Percentiles rank a stretch among this genome's conserved stretches.
phyloP scores from a whole-genome alignment of 208 protist genomes.

The Porcisia deanei region DNA sequence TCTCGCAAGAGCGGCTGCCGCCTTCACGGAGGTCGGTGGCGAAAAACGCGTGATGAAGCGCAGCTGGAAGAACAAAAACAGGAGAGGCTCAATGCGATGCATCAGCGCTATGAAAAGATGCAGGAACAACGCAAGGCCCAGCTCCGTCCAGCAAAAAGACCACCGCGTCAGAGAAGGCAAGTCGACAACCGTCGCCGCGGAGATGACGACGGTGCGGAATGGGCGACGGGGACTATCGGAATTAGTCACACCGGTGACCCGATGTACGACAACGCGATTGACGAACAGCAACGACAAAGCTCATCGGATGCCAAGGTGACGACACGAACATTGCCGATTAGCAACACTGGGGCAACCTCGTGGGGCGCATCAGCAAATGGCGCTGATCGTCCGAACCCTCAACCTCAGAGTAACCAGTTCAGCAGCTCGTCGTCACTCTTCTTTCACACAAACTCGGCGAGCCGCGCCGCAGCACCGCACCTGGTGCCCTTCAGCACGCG shows the following conservation, averaged over 20 bases:
- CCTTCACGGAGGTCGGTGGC: slow-evolving; percentile 65
- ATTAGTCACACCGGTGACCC: slow-evolving; percentile 32
- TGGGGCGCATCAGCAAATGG: background rate
- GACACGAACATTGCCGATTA: background rate
- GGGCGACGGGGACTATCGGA: slow-evolving; percentile 18
- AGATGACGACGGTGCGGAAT: slow-evolving; percentile 13
- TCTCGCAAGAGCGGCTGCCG: slow-evolving; percentile 63
- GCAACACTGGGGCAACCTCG: background rate
- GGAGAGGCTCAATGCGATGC: slow-evolving; percentile 10
- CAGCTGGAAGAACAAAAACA: slow-evolving; percentile 16
- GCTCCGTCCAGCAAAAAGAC: background rate
- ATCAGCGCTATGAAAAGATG: slow-evolving; percentile 15
- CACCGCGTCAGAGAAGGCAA: background rate
- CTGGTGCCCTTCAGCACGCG: slow-evolving; percentile 35
- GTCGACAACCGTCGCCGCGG: slow-evolving; percentile 2
- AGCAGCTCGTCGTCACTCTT: slow-evolving; percentile 5
- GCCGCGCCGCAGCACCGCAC: background rate
- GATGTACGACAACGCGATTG: slow-evolving; percentile 34
- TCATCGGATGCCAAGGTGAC: background rate
- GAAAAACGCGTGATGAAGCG: slow-evolving; percentile 33
- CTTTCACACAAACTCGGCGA: slow-evolving; percentile 14
- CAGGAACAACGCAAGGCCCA: slow-evolving; percentile 11
- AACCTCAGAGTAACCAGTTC: background rate
- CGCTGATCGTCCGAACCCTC: background rate
- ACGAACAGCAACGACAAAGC: slow-evolving; percentile 9